These are phyloP conservation scores for Colletotrichum sp. DNA, from an alignment of 2,329 filamentous ascomycete genomes.

Conservation along the genomic window DNA sequence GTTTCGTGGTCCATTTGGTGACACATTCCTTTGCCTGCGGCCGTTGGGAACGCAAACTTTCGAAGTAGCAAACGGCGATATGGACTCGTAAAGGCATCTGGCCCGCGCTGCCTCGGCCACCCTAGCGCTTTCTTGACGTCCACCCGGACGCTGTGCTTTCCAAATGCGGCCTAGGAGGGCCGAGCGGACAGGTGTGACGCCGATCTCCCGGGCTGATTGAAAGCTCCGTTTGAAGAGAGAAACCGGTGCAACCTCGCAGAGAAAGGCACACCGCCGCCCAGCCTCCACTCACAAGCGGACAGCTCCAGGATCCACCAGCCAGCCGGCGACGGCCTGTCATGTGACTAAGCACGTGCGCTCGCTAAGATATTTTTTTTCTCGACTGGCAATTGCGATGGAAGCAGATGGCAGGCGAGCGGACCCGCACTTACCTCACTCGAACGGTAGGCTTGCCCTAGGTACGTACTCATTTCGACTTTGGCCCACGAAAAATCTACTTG, in stretches of 20 bases:
- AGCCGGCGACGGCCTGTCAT: background rate
- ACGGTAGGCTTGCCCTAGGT: slow-evolving; percentile 25
- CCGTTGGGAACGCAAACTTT: slow-evolving; percentile 9
- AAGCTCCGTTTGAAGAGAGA: slow-evolving; percentile 4
- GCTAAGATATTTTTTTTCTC: background rate
- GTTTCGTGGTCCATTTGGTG: slow-evolving; percentile 12
- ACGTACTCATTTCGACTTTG: slow-evolving; percentile 31
- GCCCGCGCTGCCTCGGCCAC: slow-evolving; percentile 10
- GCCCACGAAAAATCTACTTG: background rate
- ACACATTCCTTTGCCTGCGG: slow-evolving; percentile 1
- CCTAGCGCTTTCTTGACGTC: background rate
- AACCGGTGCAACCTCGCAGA: background rate
- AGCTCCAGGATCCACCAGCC: background rate
- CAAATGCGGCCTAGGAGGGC: slow-evolving; percentile 5
- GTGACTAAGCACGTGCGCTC: background rate
- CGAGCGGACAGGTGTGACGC: slow-evolving; percentile 16
- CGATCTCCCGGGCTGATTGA: slow-evolving; percentile 13
- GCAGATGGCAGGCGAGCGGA: background rate
- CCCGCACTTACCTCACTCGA: background rate
- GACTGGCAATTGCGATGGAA: background rate
- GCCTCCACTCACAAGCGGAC: background rate
- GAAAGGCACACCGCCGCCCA: background rate
- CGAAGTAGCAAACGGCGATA: slow-evolving; percentile 14
- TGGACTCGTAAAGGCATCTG: slow-evolving; percentile 12
- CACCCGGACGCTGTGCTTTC: slow-evolving; percentile 12